Conservation (phyloP, 2,329 filamentous ascomycete genomes). For the Canariomyces notabilis region DNA sequence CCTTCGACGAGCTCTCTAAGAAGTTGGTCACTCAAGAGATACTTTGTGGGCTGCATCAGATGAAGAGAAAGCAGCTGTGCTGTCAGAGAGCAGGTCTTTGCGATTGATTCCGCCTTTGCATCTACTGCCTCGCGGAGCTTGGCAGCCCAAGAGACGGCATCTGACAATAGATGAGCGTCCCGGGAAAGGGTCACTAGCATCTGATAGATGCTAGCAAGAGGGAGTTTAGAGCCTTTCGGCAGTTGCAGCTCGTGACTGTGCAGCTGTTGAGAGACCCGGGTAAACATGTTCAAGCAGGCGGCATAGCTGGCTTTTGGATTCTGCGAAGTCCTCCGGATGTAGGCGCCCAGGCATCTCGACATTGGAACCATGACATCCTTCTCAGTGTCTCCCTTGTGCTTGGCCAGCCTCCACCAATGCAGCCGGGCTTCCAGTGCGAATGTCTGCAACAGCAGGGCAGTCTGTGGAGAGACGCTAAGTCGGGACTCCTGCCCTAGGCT, state of each 20-base stretch:
- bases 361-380: slow-evolving; percentile 64
- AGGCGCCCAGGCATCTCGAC: slow-evolving; percentile 57
- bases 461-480: slow-evolving; percentile 51
- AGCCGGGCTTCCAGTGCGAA: slow-evolving; percentile 57
- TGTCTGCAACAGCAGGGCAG: slow-evolving; percentile 58
- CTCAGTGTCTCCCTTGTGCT: slow-evolving; percentile 54
- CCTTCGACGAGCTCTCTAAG: slow-evolving; percentile 47
- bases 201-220: slow-evolving; percentile 47
- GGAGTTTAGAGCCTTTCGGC: slow-evolving; percentile 36
- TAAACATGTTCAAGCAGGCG: slow-evolving; percentile 33
- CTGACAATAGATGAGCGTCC: slow-evolving; percentile 44
- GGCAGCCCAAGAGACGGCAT: slow-evolving; percentile 52
- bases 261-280: slow-evolving; percentile 36
- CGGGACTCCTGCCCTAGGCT: slow-evolving; percentile 46
- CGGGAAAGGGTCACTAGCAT: slow-evolving; percentile 41
- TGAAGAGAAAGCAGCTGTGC: slow-evolving; percentile 52
- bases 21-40: slow-evolving; percentile 37
- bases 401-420: slow-evolving; percentile 61
- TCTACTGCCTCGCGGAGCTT: slow-evolving; percentile 39
- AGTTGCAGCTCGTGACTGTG: slow-evolving; percentile 32
- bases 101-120: slow-evolving; percentile 40
- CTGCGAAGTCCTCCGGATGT: slow-evolving; percentile 46
- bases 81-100: slow-evolving; percentile 46
- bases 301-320: slow-evolving; percentile 36
- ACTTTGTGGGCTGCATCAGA: slow-evolving; percentile 41